Evolutionary conservation across 257 asterid genomes (phyloP).

Genomic region (Cordia subcordata): DNA sequence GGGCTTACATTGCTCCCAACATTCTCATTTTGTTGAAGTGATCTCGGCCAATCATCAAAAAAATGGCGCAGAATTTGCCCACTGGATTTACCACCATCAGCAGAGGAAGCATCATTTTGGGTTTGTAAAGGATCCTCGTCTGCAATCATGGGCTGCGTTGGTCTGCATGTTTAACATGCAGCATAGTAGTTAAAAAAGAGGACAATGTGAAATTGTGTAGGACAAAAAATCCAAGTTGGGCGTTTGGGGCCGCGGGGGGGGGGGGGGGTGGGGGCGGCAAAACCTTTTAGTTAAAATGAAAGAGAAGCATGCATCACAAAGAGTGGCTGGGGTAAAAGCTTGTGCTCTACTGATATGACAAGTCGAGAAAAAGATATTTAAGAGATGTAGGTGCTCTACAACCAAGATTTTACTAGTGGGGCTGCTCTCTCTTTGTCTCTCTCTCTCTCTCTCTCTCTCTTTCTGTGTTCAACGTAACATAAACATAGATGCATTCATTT

Average conservation of each 20-base stretch:
- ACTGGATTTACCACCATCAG: slow-evolving; percentile 18
- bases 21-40: slow-evolving; percentile 37
- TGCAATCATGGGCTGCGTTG: slow-evolving; percentile 34
- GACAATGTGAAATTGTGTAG: neutral
- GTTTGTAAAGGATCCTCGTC: slow-evolving; percentile 27
- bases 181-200: neutral
- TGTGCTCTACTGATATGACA: slow-evolving; percentile 6
- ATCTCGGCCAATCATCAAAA: slow-evolving; percentile 79
- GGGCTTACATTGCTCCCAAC: slow-evolving; percentile 11
- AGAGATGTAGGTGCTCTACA: slow-evolving; percentile 36
- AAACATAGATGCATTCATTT: slow-evolving; percentile 27
- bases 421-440: too few species aligned
- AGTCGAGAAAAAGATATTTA: neutral
- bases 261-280: too few species aligned
- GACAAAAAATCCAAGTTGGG: too few species aligned
- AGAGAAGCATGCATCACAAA: too few species aligned
- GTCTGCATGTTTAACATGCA: slow-evolving; percentile 46
- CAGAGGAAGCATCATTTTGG: slow-evolving; percentile 21
- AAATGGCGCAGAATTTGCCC: slow-evolving; percentile 59
- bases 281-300: neutral
- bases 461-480: too few species aligned
- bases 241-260: neutral
- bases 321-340: slow-evolving; percentile 50
- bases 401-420: slow-evolving; percentile 38
- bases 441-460: too few species aligned